phyloP scores from a whole-genome alignment of 441 rosid genomes.

The Adansonia rubrostipa region DNA sequence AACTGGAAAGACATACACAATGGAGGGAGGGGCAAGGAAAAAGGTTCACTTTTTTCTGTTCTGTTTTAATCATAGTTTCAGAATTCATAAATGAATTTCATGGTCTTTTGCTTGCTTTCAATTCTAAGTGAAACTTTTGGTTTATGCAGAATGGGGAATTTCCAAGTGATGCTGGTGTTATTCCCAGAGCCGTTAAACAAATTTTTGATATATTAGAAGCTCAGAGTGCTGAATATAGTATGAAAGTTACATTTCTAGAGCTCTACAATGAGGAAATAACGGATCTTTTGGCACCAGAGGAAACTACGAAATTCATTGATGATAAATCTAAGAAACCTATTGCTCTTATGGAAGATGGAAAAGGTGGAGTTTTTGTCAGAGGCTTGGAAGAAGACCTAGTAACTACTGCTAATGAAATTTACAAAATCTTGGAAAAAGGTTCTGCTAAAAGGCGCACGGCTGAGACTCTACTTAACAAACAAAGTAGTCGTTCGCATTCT shows the following conservation, averaged over 20 bases:
- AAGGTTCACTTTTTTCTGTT: conserved; percentile 52
- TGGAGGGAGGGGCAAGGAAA: conserved; percentile 98
- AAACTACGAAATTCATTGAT: conserved; percentile 76
- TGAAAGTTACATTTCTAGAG: conserved; percentile 98
- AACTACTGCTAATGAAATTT: conserved; percentile 93
- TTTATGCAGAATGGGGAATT: conserved; percentile 88
- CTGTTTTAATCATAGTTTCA: not conserved
- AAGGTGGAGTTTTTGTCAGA: conserved; percentile 94
- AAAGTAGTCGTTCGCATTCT: conserved; percentile 99
- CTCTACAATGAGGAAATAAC: conserved; percentile 96
- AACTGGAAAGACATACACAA: conserved; percentile 97
- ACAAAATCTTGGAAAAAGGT: conserved; percentile 96
- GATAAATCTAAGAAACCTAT: conserved; percentile 95
- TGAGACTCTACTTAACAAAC: conserved; percentile 98
- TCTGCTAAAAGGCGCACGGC: conserved; percentile 98
- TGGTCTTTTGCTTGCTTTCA: conserved; percentile 14
- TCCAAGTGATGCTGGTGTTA: conserved; percentile 97
- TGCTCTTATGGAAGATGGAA: conserved; percentile 99
- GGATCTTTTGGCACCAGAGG: conserved; percentile 95
- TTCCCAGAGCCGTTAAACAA: conserved; percentile 94
- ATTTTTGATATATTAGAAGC: conserved; percentile 94
- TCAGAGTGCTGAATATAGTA: conserved; percentile 90
- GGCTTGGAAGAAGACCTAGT: conserved; percentile 99
- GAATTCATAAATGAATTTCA: not conserved
- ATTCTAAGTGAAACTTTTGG: conserved; percentile 31